Evolutionary conservation across 371 early-diverging fungal genomes (phyloP).

Genomic region (Mucor racemosus): DNA sequence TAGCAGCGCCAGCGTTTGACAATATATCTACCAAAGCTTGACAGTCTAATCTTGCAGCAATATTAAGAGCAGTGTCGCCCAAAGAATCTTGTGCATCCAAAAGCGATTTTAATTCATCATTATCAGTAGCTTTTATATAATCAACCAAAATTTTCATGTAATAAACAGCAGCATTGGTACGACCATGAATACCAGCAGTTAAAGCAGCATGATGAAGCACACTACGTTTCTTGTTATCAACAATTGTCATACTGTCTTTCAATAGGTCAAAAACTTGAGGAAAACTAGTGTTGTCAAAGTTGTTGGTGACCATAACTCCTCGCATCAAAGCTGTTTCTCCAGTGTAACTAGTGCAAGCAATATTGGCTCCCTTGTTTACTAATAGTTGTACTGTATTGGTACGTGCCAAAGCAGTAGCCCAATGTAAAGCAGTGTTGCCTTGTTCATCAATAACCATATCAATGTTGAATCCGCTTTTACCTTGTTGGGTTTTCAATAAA

Average conservation of each 20-base stretch:
- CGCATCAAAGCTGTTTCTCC: conserved; percentile 90
- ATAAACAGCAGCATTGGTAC: conserved; percentile 69
- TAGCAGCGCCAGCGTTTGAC: conserved; percentile 79
- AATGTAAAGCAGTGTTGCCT: conserved; percentile 84
- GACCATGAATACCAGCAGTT: conserved; percentile 64
- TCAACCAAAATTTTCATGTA: conserved; percentile 75
- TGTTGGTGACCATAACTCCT: conserved; percentile 83
- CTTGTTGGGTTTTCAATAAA: conserved; percentile 50
- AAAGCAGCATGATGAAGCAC: conserved; percentile 89
- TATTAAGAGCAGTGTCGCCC: conserved; percentile 36
- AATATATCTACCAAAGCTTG: conserved; percentile 69
- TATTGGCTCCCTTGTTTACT: conserved; percentile 70
- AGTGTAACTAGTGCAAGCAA: conserved; percentile 60
- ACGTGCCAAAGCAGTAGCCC: conserved; percentile 85
- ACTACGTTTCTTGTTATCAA: conserved; percentile 76
- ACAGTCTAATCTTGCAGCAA: conserved; percentile 83
- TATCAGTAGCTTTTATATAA: background rate
- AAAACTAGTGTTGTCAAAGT: conserved; percentile 82
- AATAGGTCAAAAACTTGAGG: conserved; percentile 74
- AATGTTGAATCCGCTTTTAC: conserved; percentile 60
- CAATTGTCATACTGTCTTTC: conserved; percentile 62
- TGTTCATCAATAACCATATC: conserved; percentile 81
- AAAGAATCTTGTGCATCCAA: conserved; percentile 15
- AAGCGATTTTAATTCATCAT: background rate
- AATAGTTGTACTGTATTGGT: conserved; percentile 69